Evolutionary conservation across 768 basidiomycete species (phyloP).

Genomic region (Rhizopogon vinicolor): DNA sequence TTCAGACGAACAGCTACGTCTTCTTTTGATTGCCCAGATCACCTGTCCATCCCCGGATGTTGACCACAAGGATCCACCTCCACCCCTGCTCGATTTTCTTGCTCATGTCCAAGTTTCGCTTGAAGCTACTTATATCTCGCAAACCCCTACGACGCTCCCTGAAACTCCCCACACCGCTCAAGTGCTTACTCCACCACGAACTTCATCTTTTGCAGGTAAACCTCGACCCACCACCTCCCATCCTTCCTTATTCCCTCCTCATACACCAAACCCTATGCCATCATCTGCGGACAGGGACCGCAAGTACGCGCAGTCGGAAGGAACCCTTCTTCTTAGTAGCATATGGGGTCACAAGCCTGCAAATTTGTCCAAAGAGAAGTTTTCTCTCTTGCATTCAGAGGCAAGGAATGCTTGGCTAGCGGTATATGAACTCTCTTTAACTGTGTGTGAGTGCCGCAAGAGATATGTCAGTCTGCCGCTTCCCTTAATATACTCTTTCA

Average conservation of each 20-base stretch:
- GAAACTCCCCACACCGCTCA: constrained; percentile 30
- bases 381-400: constrained; percentile 64
- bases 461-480: neutral
- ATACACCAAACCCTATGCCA: constrained; percentile 83
- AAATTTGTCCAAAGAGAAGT: constrained; percentile 47
- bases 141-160: constrained; percentile 31
- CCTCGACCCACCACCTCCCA: constrained; percentile 33
- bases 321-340: constrained; percentile 62
- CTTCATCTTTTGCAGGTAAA: constrained; percentile 40
- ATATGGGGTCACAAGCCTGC: constrained; percentile 67
- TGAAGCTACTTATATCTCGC: constrained; percentile 77
- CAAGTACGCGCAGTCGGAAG: constrained; percentile 75
- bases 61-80: constrained; percentile 24
- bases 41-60: constrained; percentile 29
- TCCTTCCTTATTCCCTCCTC: constrained; percentile 74
- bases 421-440: constrained; percentile 71
- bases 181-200: constrained; percentile 49
- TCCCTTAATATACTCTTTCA: constrained; percentile 24
- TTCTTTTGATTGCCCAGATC: constrained; percentile 38
- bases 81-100: constrained; percentile 51
- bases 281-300: constrained; percentile 66
- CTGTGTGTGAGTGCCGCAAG: constrained; percentile 59
- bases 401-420: constrained; percentile 67
- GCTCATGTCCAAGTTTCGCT: constrained; percentile 72
- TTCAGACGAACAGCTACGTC: constrained; percentile 53